Conservation (phyloP, 1,284 basidiomycete species). For the Hypsizygus ulmarius region DNA sequence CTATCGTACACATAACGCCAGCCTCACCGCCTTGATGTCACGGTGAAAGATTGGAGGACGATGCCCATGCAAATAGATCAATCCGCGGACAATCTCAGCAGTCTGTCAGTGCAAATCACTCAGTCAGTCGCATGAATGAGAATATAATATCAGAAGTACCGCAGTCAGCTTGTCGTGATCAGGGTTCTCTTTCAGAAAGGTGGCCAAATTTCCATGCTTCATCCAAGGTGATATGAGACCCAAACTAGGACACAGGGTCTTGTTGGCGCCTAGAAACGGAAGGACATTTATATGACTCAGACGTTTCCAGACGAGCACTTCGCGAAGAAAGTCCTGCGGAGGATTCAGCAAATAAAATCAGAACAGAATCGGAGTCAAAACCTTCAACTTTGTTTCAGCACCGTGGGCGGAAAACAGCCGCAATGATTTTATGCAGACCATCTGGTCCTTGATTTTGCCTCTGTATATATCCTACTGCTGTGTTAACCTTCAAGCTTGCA, state of each 20-base stretch:
- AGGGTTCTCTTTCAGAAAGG: slow-evolving; percentile 17
- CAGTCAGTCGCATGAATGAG: not conserved
- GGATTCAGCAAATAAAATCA: not conserved
- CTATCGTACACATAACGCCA: not conserved
- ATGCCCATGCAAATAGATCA: slow-evolving; percentile 21
- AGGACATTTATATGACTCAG: slow-evolving; percentile 27
- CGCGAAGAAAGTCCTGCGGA: slow-evolving; percentile 20
- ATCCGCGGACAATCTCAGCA: slow-evolving; percentile 19
- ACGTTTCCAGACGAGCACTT: slow-evolving; percentile 23
- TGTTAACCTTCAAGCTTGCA: not conserved
- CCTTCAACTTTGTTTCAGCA: slow-evolving; percentile 6
- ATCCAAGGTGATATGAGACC: slow-evolving; percentile 26
- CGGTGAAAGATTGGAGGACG: slow-evolving; percentile 23
- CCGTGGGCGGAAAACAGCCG: not conserved
- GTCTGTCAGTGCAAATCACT: not conserved
- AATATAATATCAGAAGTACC: slow-evolving; percentile 7
- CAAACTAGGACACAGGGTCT: slow-evolving; percentile 12
- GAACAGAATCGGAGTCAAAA: not conserved
- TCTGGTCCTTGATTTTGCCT: slow-evolving; percentile 3
- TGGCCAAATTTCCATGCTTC: slow-evolving; percentile 20
- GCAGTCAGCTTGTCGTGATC: slow-evolving; percentile 18
- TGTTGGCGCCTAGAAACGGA: slow-evolving; percentile 22
- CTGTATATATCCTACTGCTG: slow-evolving; percentile 8
- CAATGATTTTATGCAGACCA: slow-evolving; percentile 14
- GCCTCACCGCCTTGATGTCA: slow-evolving; percentile 25